Evolutionary conservation across 2,329 filamentous ascomycete species (phyloP).

Genomic region (Fusarium setosum): DNA sequence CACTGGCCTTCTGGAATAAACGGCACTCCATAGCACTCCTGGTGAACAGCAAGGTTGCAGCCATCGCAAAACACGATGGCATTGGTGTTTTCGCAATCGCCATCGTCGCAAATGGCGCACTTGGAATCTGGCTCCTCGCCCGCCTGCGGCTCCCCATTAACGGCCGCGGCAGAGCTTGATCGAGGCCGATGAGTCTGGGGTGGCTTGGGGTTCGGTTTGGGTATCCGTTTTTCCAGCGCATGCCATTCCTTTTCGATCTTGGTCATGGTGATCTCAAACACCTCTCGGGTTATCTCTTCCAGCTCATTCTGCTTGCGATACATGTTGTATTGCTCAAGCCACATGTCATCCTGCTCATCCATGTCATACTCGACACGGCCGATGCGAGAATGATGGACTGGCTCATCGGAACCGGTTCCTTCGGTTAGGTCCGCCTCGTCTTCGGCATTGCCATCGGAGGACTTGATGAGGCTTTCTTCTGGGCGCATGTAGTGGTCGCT

Average conservation of each 20-base stretch:
- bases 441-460: conserved; percentile 67
- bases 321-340: conserved; percentile 86
- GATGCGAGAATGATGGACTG: conserved; percentile 56
- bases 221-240: conserved; percentile 93
- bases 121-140: conserved; percentile 97
- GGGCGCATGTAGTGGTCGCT: conserved; percentile 88
- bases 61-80: conserved; percentile 99
- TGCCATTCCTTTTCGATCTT: conserved; percentile 99
- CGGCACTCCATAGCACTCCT: conserved; percentile 98
- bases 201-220: conserved; percentile 95
- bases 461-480: conserved; percentile 77
- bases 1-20: conserved; percentile 99
- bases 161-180: conserved; percentile 92
- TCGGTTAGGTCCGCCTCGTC: conserved; percentile 65
- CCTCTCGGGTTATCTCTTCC: conserved; percentile 88
- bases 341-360: conserved; percentile 98
- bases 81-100: conserved; percentile 99
- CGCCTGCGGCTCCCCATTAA: conserved; percentile 86
- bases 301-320: conserved; percentile 79
- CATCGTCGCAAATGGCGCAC: conserved; percentile 97
- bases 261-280: conserved; percentile 98
- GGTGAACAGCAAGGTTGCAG: conserved; percentile 96
- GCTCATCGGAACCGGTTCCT: conserved; percentile 44
- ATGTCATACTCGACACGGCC: conserved; percentile 98
- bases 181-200: conserved; percentile 93